Conservation (phyloP, 2,329 filamentous ascomycete species). For the Pseudogymnoascus pannorum region DNA sequence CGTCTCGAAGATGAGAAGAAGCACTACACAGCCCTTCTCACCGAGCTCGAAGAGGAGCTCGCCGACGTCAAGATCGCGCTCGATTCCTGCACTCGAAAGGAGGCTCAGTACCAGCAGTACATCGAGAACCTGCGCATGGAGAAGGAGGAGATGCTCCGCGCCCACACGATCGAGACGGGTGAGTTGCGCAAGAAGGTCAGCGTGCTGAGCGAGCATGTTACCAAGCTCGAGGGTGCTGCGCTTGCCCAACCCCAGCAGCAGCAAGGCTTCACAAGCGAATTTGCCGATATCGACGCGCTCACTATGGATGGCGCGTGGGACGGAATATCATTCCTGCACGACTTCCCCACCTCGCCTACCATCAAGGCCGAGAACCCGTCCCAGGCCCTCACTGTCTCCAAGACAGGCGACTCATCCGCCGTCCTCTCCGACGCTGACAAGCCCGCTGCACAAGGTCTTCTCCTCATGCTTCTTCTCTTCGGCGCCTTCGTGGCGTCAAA, state of each 20-base stretch:
- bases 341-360: conserved; percentile 57
- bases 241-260: conserved; percentile 46
- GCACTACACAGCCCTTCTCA: conserved; percentile 70
- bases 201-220: conserved; percentile 66
- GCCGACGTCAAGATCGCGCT: conserved; percentile 59
- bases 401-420: conserved; percentile 43
- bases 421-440: conserved; percentile 49
- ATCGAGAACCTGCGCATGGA: conserved; percentile 73
- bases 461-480: conserved; percentile 94
- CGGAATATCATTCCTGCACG: conserved; percentile 68
- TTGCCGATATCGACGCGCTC: conserved; percentile 76
- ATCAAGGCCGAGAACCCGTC: conserved; percentile 52
- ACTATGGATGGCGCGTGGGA: conserved; percentile 79
- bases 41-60: conserved; percentile 71
- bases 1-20: conserved; percentile 97
- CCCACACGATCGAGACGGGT: conserved; percentile 82
- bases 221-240: conserved; percentile 60
- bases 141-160: conserved; percentile 84
- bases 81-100: conserved; percentile 64
- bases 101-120: conserved; percentile 66
- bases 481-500: conserved; percentile 94
- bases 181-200: conserved; percentile 89
- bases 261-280: conserved; percentile 61
- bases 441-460: conserved; percentile 67
- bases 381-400: conserved; percentile 38